Evolutionary conservation across 352 stramenopile species (phyloP).

Genomic region (Phytophthora ohioensis): DNA sequence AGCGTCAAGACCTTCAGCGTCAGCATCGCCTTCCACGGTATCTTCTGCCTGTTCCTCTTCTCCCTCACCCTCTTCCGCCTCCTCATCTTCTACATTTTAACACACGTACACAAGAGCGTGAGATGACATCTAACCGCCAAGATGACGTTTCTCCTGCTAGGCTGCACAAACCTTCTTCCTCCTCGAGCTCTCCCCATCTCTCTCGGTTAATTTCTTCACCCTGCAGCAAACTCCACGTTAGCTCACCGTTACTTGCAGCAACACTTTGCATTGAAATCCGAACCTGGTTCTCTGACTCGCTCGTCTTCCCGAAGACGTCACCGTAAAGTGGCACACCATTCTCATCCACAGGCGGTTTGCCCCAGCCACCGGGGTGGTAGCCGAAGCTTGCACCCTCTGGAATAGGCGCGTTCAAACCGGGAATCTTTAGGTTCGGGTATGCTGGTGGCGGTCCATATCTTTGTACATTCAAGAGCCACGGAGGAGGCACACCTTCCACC

Average conservation of each 20-base stretch:
- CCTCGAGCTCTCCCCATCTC: constrained; percentile 77
- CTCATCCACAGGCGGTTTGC: constrained; percentile 97
- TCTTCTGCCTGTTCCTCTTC: constrained; percentile 57
- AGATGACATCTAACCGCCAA: background rate
- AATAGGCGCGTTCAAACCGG: constrained; percentile 97
- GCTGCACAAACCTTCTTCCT: constrained; percentile 56
- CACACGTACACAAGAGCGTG: constrained; percentile 5
- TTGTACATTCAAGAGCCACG: constrained; percentile 99
- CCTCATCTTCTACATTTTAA: constrained; percentile 38
- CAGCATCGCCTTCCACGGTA: constrained; percentile 37
- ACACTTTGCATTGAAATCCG: background rate
- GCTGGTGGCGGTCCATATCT: constrained; percentile 96
- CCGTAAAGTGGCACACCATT: constrained; percentile 97
- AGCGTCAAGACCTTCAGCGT: constrained; percentile 52
- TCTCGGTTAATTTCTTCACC: constrained; percentile 63
- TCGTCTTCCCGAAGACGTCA: constrained; percentile 93
- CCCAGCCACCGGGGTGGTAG: constrained; percentile 97
- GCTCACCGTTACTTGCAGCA: background rate
- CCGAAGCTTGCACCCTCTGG: constrained; percentile 95
- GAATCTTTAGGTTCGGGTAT: constrained; percentile 97
- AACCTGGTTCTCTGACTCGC: constrained; percentile 43
- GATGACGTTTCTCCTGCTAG: constrained; percentile 2
- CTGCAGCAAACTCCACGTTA: constrained; percentile 32
- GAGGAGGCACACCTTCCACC: constrained; percentile 92
- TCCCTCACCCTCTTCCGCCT: constrained; percentile 57